These are phyloP conservation scores for Zymoseptoria brevis DNA, from an alignment of 2,329 filamentous ascomycete genomes.

Conservation along the genomic window DNA sequence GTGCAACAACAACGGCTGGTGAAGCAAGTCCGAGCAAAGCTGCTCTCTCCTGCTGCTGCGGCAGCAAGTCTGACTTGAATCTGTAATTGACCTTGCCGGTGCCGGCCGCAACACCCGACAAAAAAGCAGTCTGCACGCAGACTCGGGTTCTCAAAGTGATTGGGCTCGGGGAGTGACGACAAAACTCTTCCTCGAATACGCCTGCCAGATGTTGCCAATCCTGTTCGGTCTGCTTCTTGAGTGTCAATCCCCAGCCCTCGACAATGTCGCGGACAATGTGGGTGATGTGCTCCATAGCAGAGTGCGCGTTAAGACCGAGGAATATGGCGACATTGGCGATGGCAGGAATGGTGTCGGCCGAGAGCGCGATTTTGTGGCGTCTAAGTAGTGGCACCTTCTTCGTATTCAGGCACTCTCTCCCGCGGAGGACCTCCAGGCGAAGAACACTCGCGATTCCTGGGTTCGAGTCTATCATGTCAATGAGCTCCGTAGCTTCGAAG, in stretches of 20 bases:
- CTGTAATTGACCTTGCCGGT: constrained; percentile 5
- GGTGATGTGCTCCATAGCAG: constrained; percentile 1
- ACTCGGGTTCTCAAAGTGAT: too few relatives aligned
- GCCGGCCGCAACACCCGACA: constrained; percentile 8
- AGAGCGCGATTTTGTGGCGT: background rate
- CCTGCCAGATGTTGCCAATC: constrained; percentile 6
- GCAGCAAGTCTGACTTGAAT: constrained; percentile 2
- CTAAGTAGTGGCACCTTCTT: constrained; percentile 2
- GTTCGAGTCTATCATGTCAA: background rate
- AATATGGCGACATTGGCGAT: constrained; percentile 1
- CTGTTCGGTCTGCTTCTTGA: background rate
- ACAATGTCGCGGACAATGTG: constrained; percentile 7
- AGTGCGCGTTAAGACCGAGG: constrained; percentile 2
- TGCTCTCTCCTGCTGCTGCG: constrained; percentile 5
- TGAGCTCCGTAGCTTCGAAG: constrained; percentile 1
- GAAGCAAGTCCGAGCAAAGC: constrained; percentile 4
- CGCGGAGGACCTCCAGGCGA: constrained; percentile 1
- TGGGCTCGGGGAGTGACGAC: background rate
- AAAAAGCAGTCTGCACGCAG: background rate
- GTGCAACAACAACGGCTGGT: constrained; percentile 6
- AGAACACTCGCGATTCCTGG: background rate
- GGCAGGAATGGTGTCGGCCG: background rate
- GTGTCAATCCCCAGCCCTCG: constrained; percentile 4
- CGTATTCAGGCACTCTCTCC: background rate
- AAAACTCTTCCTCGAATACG: constrained; percentile 2